These are phyloP conservation scores for Eutrema heterophyllum DNA, from an alignment of 345 rosid species.

Conservation along the genomic window DNA sequence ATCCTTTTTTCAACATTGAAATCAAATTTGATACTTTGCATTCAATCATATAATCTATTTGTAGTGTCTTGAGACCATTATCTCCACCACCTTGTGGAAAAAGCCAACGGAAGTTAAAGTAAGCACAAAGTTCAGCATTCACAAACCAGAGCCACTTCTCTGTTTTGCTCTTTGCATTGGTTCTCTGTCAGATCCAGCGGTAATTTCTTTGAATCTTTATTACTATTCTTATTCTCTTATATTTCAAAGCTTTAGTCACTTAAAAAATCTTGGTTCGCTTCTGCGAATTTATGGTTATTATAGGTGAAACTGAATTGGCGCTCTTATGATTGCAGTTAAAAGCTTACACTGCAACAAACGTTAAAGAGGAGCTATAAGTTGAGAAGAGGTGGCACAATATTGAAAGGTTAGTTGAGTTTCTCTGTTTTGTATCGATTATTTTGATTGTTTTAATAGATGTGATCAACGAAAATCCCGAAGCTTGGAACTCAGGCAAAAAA, in stretches of 20 bases:
- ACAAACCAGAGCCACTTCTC: slow-evolving; percentile 49
- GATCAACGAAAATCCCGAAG: too few relatives aligned
- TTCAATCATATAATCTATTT: neutral
- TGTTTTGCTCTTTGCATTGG: slow-evolving; percentile 89
- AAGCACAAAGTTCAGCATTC: slow-evolving; percentile 52
- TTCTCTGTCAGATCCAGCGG: slow-evolving; percentile 81
- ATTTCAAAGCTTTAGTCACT: neutral
- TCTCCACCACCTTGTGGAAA: slow-evolving; percentile 73
- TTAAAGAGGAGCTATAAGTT: slow-evolving; percentile 55
- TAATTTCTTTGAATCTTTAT: slow-evolving; percentile 27
- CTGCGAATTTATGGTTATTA: neutral
- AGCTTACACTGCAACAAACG: slow-evolving; percentile 57
- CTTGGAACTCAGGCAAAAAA: too few relatives aligned
- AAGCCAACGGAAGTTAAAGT: slow-evolving; percentile 61
- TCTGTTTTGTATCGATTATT: too few relatives aligned
- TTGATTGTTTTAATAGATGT: too few relatives aligned
- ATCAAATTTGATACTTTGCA: neutral
- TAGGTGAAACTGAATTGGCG: neutral
- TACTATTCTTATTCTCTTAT: neutral
- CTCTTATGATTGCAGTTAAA: slow-evolving; percentile 42
- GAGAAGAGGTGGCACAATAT: too few relatives aligned
- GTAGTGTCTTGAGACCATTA: slow-evolving; percentile 88
- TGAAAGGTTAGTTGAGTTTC: too few relatives aligned
- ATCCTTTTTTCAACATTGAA: neutral
- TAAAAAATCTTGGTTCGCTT: neutral